Conservation (phyloP, 306 rosid genomes). For the Cucumis hystrix region DNA sequence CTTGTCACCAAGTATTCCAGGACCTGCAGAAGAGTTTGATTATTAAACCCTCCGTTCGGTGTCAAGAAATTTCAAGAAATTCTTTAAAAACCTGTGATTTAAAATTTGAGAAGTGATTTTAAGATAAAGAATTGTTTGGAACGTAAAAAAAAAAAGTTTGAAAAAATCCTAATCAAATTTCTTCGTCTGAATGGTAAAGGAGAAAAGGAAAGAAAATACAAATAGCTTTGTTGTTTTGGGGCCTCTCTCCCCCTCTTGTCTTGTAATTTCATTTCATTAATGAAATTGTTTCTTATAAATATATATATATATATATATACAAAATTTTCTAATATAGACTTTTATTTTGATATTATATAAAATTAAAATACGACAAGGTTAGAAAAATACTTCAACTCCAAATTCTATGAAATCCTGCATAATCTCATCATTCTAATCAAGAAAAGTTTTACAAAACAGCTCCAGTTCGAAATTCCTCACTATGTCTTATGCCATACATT, state of each 20-base stretch:
- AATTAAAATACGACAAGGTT: background rate
- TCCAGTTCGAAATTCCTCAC: background rate
- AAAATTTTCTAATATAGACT: background rate
- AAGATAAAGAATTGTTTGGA: background rate
- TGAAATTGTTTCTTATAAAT: too few species aligned
- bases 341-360: background rate
- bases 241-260: too few species aligned
- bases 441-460: background rate
- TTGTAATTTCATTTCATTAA: too few species aligned
- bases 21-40: conserved; percentile 32
- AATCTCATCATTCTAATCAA: background rate
- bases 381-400: background rate
- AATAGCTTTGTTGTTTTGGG: too few species aligned
- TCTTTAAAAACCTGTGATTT: background rate
- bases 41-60: background rate
- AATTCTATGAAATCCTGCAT: background rate
- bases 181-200: background rate
- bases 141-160: background rate
- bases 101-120: background rate
- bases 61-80: background rate
- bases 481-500: too few species aligned
- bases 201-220: background rate
- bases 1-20: conserved; percentile 64
- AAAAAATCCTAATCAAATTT: background rate
- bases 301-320: background rate